Percentiles rank a stretch among this genome's conserved stretches.
Evolutionary conservation across 2,329 filamentous ascomycete species (phyloP).

Genomic region (Sclerotinia borealis): DNA sequence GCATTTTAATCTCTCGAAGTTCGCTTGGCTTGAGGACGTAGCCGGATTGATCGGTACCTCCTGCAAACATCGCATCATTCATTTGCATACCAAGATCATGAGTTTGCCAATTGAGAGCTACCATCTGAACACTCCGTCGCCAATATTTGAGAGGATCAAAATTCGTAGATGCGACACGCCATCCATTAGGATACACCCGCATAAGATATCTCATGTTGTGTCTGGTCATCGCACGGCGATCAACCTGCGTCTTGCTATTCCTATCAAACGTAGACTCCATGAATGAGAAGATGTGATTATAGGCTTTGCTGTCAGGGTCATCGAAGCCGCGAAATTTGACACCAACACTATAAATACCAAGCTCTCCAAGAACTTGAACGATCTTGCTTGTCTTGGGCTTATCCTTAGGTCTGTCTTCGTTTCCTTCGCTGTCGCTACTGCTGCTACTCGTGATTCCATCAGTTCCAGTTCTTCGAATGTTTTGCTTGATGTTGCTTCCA

Average conservation of each 20-base stretch:
- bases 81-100: conserved; percentile 94
- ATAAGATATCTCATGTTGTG: conserved; percentile 92
- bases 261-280: conserved; percentile 83
- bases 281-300: conserved; percentile 94
- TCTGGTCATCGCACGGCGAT: conserved; percentile 71
- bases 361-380: conserved; percentile 70
- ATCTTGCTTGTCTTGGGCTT: conserved; percentile 75
- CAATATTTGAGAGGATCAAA: conserved; percentile 92
- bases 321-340: conserved; percentile 82
- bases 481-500: conserved; percentile 18
- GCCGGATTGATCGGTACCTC: conserved; percentile 76
- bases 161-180: conserved; percentile 80
- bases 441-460: conserved; percentile 59
- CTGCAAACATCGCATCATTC: conserved; percentile 96
- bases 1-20: conserved; percentile 64
- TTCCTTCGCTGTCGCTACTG: conserved; percentile 64
- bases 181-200: conserved; percentile 84
- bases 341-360: conserved; percentile 70
- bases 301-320: conserved; percentile 70
- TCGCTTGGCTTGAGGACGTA: conserved; percentile 92
- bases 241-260: conserved; percentile 67
- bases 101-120: conserved; percentile 95
- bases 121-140: conserved; percentile 96
- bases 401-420: conserved; percentile 48
- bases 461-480: conserved; percentile 36